Evolutionary conservation across 2,329 filamentous ascomycete genomes (phyloP).

Genomic region (Bipolaris bicolor): DNA sequence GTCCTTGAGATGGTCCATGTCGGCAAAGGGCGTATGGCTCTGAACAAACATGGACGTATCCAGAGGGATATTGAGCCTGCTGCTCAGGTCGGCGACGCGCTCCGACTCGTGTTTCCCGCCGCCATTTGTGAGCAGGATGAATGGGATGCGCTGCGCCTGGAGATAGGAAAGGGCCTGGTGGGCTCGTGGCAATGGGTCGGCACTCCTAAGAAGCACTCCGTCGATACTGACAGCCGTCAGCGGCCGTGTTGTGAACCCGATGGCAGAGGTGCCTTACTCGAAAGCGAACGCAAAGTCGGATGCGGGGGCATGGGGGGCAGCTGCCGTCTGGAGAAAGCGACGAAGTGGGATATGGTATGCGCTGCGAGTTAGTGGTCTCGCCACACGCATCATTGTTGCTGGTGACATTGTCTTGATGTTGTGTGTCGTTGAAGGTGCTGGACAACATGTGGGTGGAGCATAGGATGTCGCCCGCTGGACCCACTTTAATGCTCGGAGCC

Average conservation of each 20-base stretch:
- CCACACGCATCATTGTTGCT: conserved; percentile 20
- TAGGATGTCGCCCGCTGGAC: background rate
- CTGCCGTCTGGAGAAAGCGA: conserved; percentile 36
- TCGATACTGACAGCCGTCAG: conserved; percentile 70
- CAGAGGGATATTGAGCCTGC: conserved; percentile 68
- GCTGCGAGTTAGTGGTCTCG: conserved; percentile 26
- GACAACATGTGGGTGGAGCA: background rate
- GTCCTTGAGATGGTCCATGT: conserved; percentile 64
- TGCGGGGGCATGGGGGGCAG: conserved; percentile 42
- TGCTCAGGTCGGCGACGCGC: conserved; percentile 71
- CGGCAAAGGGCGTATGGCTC: conserved; percentile 87
- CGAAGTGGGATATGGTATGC: conserved; percentile 15
- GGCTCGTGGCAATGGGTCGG: conserved; percentile 79
- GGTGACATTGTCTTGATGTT: conserved; percentile 1
- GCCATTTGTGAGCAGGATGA: conserved; percentile 94
- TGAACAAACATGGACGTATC: conserved; percentile 78
- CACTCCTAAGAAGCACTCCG: conserved; percentile 88
- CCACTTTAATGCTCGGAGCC: background rate
- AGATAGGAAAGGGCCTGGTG: conserved; percentile 74
- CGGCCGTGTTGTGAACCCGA: conserved; percentile 10
- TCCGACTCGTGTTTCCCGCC: conserved; percentile 83
- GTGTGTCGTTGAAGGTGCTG: conserved; percentile 4
- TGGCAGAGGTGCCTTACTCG: conserved; percentile 53
- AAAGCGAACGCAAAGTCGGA: conserved; percentile 66
- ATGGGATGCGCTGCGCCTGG: conserved; percentile 77